Evolutionary conservation across 176 grass and related monocot genomes (phyloP), one percentile per base, ranked within the genome.

Genomic region (Aegilops sharonensis): DNA sequence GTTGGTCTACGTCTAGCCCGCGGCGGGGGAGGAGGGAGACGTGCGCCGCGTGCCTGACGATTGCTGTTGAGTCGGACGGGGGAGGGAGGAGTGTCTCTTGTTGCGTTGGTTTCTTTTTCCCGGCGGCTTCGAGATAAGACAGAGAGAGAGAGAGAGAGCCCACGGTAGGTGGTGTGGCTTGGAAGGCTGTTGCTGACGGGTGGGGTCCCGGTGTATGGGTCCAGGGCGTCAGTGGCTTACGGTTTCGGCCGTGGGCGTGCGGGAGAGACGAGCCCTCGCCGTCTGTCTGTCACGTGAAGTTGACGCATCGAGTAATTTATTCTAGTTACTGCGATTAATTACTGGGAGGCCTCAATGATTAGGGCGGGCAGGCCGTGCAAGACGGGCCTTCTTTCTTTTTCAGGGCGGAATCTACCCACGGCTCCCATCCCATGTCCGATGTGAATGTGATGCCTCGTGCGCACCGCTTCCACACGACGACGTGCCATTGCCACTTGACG

Each of bases 61-160:
- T 70, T 11, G 68, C 15, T 54, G 50, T 54, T 6, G 50, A 18
- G 50, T 18, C 50, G 50, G 50, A 18, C 50, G 50, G 50, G 15
- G 50, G 50, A 36, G 50, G n/a, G 56, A 63, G 59, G 78, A 31
- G 78, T 30, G 78, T 59, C 54, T 59, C 54, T 18, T 27, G 76
- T 64, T 31, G 39, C 66, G 60, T 59, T 84, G 25, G 64, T 73
- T 87, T 34, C 78, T 52, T 72, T 88, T 31, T 75, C 72, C 14
- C 25, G 72, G 72, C 72, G 72, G 72, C 72, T 52, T 76, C 73
- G 73, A 45, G 73, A 76, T 76, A 54, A 76, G 73, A 73, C 39
- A 17, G 23, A 47, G 34, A 2, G 35, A 29, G 23, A 29, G 23
- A 0, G 10, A 0, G 40, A 8, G 15, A 14, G 63, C 18, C 2